A percentile compares a stretch with the other conserved stretches of the same genome.
Conservation (phyloP, 495 filamentous ascomycete species). For the Cercophora newfieldiana region DNA sequence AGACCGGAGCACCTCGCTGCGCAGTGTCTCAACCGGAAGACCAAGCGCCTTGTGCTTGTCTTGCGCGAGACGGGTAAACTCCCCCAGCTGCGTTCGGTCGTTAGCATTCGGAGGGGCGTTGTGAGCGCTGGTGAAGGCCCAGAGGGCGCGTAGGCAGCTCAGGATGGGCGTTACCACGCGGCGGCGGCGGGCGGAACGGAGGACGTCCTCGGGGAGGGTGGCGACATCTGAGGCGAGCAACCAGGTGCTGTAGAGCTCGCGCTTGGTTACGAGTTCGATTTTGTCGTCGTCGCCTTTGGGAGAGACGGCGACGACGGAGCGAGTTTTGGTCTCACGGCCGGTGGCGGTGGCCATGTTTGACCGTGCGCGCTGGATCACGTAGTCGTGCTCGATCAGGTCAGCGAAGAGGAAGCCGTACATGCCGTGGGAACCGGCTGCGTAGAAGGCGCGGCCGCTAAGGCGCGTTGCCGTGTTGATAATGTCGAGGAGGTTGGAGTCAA, state of each 20-base stretch:
- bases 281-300: slow-evolving; percentile 70
- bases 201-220: slow-evolving; percentile 67
- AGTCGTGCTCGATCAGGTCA: slow-evolving; percentile 85
- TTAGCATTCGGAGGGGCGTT: slow-evolving; percentile 55
- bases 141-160: slow-evolving; percentile 77
- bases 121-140: slow-evolving; percentile 67
- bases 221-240: slow-evolving; percentile 72
- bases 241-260: slow-evolving; percentile 83
- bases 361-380: slow-evolving; percentile 79
- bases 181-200: slow-evolving; percentile 63
- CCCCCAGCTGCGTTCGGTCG: slow-evolving; percentile 57
- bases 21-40: slow-evolving; percentile 73
- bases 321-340: slow-evolving; percentile 71
- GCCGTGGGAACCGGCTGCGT: slow-evolving; percentile 83
- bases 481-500: slow-evolving; percentile 69
- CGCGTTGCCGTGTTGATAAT: slow-evolving; percentile 82
- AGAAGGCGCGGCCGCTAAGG: slow-evolving; percentile 74
- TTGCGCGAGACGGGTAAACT: slow-evolving; percentile 74
- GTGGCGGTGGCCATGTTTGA: slow-evolving; percentile 68
- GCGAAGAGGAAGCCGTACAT: slow-evolving; percentile 95
- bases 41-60: slow-evolving; percentile 73
- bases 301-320: slow-evolving; percentile 68
- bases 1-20: slow-evolving; percentile 73
- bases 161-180: slow-evolving; percentile 77
- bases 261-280: slow-evolving; percentile 83